Base-by-base conservation (phyloP, 208 protist species). In the Trypanosoma caninum region DNA sequence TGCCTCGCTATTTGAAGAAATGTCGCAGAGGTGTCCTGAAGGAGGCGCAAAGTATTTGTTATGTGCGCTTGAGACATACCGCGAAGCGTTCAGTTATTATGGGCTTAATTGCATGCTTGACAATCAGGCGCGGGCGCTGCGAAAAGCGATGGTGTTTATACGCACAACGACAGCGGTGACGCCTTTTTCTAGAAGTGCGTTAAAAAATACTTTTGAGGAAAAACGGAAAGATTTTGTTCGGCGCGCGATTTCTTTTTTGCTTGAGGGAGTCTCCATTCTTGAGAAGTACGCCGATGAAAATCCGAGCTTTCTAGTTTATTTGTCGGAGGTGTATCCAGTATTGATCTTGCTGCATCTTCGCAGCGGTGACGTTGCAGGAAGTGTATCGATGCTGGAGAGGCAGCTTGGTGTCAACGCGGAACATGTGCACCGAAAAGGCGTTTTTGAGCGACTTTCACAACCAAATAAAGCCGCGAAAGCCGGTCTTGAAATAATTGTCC, bases 391-490 rank as follows among this genome's bases (percentile, higher is more conserved):
- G 27, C 31, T 70, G 37, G 55, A 75, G 41, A 45, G 41, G 16
- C 8, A 64, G 25, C 41, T 75, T 38, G 59, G 61, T 8, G 20
- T 61, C n/a, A 0, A 31, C 31, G 14, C 51, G 11, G 77, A 78
- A 63, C 55, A 75, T 46, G n/a, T n/a, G n/a, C 69, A 73, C 33
- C 65, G 58, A 33, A 77, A 81, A 44, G 89, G 88, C 16, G 28
- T 89, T 11, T 92, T 82, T 65, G 50, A 74, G 30, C 58, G 65
- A n/a, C 74, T 95, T 35, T 72, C 81, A 16, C 86, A 90, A 59
- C 81, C 80, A 20, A 66, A 68, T 34, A 89, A 86, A 35, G 74
- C 77, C 30, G 85, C 89, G 22, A 92, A 93, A 69, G 65, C 69
- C 2, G 83, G 76, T 8, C 67, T 95, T 20, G 85, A 95, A 64